Conservation (phyloP, 139 green algal genomes). For the Chlorella sp. region DNA sequence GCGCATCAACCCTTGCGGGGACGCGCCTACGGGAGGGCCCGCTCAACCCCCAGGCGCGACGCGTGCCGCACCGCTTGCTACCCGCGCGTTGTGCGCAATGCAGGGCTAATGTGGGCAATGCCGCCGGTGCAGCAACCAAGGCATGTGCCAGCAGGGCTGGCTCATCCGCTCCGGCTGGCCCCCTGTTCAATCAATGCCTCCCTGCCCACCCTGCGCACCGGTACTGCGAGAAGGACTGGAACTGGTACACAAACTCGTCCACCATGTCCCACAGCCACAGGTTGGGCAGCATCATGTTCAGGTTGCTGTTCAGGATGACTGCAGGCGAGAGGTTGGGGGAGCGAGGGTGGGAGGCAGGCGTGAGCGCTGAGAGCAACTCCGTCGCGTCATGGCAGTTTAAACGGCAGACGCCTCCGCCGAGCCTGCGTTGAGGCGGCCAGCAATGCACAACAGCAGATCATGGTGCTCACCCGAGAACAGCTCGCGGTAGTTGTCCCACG, state of each 20-base stretch:
- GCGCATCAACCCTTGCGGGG: constrained; percentile 16
- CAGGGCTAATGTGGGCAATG: too few species aligned
- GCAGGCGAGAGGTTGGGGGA: constrained; percentile 28
- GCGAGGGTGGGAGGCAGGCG: not conserved
- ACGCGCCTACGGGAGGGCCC: not conserved
- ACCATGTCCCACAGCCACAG: constrained; percentile 99
- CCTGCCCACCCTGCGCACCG: not conserved
- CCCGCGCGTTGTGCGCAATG: not conserved
- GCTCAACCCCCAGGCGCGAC: not conserved
- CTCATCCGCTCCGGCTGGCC: too few species aligned
- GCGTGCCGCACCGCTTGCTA: constrained; percentile 1
- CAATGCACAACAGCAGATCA: not conserved
- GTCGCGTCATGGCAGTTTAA: too few species aligned
- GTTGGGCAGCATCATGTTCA: constrained; percentile 99
- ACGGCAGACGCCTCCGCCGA: not conserved
- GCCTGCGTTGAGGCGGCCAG: not conserved
- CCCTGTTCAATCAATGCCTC: too few species aligned
- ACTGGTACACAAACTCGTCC: constrained; percentile 99
- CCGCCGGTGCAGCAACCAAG: too few species aligned
- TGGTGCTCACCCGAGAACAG: constrained; percentile 83
- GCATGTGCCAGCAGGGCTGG: too few species aligned
- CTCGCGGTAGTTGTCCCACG: constrained; percentile 96
- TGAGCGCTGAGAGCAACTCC: too few species aligned
- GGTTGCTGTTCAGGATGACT: constrained; percentile 79
- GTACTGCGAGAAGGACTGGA: constrained; percentile 72